Conservation (phyloP, 2,329 filamentous ascomycete genomes). For the Cadophora sp. region DNA sequence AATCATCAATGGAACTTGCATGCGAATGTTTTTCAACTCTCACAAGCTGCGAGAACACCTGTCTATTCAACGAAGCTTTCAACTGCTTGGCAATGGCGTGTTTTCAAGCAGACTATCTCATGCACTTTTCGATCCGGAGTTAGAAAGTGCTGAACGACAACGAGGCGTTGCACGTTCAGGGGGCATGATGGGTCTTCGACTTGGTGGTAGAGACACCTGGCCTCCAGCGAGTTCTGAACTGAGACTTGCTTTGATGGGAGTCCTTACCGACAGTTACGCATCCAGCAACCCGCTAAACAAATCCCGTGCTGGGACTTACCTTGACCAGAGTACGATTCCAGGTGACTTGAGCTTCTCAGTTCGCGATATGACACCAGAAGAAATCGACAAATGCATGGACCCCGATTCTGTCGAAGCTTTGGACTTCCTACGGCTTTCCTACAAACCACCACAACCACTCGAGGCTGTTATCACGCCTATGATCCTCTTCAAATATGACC, state of each 20-base stretch:
- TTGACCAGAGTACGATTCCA: conserved; percentile 56
- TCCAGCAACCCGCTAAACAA: conserved; percentile 33
- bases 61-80: conserved; percentile 77
- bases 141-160: conserved; percentile 78
- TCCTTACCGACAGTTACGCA: conserved; percentile 77
- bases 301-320: conserved; percentile 43
- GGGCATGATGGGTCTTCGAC: conserved; percentile 78
- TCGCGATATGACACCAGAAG: conserved; percentile 77
- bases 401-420: conserved; percentile 83
- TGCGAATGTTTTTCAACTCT: conserved; percentile 77
- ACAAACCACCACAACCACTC: conserved; percentile 76
- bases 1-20: conserved; percentile 77
- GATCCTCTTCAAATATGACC: conserved; percentile 81
- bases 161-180: conserved; percentile 72
- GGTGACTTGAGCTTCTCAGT: conserved; percentile 84
- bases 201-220: conserved; percentile 85
- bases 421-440: conserved; percentile 91
- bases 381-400: conserved; percentile 84
- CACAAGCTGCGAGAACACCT: conserved; percentile 78
- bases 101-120: conserved; percentile 83
- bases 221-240: conserved; percentile 93
- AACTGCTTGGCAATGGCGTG: conserved; percentile 83
- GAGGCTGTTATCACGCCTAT: conserved; percentile 74
- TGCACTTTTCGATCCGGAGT: conserved; percentile 83
- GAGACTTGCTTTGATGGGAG: conserved; percentile 85